These are phyloP conservation scores for Prunus yedoensis DNA, from an alignment of 331 rosid species.

Conservation along the genomic window DNA sequence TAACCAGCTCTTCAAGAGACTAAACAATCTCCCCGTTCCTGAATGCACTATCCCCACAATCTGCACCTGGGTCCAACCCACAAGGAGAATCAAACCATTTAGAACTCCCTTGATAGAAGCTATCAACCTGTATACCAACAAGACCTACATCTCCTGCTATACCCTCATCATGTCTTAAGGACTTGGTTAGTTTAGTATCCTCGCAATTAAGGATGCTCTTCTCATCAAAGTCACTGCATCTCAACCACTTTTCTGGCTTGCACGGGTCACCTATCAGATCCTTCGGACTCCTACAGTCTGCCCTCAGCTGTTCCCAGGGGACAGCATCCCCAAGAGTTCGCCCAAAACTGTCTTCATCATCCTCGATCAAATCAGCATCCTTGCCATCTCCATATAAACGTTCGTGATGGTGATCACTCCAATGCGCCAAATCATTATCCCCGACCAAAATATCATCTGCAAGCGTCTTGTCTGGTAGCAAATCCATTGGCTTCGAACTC, in stretches of 20 bases:
- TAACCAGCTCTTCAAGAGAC: constrained; percentile 40
- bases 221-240: constrained; percentile 82
- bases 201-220: constrained; percentile 92
- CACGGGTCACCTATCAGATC: constrained; percentile 74
- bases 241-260: constrained; percentile 96
- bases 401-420: constrained; percentile 83
- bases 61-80: constrained; percentile 82
- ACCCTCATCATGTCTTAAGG: constrained; percentile 76
- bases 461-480: constrained; percentile 64
- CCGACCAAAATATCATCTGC: constrained; percentile 77
- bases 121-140: constrained; percentile 90
- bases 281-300: constrained; percentile 73
- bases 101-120: constrained; percentile 85
- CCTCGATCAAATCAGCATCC: constrained; percentile 91
- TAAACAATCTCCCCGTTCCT: constrained; percentile 89
- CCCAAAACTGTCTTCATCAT: constrained; percentile 90
- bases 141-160: constrained; percentile 90
- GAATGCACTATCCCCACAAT: constrained; percentile 86
- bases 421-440: constrained; percentile 90
- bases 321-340: constrained; percentile 79
- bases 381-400: constrained; percentile 76
- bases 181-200: constrained; percentile 88
- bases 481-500: constrained; percentile 56
- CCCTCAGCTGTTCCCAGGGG: constrained; percentile 92
- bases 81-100: constrained; percentile 99